Percentiles rank a stretch among this genome's conserved stretches.
phyloP scores from a whole-genome alignment of 495 filamentous ascomycete genomes.

The Penicillium bovifimosum region DNA sequence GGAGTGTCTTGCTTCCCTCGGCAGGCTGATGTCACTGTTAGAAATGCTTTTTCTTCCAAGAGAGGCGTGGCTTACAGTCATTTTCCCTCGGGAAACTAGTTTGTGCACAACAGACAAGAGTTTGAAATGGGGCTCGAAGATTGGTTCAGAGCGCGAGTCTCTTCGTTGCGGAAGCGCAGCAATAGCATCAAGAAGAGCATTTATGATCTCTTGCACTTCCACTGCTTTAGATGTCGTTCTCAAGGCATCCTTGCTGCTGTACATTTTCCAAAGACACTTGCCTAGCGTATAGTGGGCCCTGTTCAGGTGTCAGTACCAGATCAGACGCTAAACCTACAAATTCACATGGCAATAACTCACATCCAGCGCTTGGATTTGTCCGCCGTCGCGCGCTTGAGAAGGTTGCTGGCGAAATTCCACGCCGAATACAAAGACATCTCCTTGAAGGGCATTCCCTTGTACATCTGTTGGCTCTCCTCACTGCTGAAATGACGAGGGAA shows the following conservation, averaged over 20 bases:
- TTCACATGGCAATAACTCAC: slow-evolving; percentile 41
- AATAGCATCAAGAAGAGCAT: slow-evolving; percentile 69
- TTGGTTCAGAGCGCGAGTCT: slow-evolving; percentile 71
- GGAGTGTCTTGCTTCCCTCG: slow-evolving; percentile 50
- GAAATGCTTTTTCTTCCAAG: neutral
- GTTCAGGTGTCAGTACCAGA: slow-evolving; percentile 7
- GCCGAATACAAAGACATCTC: slow-evolving; percentile 70
- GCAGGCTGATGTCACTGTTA: slow-evolving; percentile 30
- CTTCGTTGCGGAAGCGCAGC: slow-evolving; percentile 73
- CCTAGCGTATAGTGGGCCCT: slow-evolving; percentile 84
- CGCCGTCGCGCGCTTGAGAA: slow-evolving; percentile 71
- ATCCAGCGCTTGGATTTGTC: slow-evolving; percentile 81
- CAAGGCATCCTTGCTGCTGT: slow-evolving; percentile 49
- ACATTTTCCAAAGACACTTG: slow-evolving; percentile 97
- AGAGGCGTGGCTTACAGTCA: slow-evolving; percentile 25
- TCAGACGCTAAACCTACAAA: neutral
- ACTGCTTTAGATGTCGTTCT: slow-evolving; percentile 44
- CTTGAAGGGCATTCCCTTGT: slow-evolving; percentile 63
- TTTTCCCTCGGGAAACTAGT: slow-evolving; percentile 48
- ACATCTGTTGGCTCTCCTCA: slow-evolving; percentile 60
- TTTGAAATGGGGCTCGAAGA: slow-evolving; percentile 95
- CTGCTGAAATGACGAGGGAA: slow-evolving; percentile 73
- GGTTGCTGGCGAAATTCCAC: slow-evolving; percentile 76
- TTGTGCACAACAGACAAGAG: slow-evolving; percentile 84
- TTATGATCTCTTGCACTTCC: slow-evolving; percentile 55